A percentile compares a stretch with the other conserved stretches of the same genome.
These are phyloP conservation scores for Beauveria asiatica DNA, from an alignment of 2,329 filamentous ascomycete species.

Conservation along the genomic window DNA sequence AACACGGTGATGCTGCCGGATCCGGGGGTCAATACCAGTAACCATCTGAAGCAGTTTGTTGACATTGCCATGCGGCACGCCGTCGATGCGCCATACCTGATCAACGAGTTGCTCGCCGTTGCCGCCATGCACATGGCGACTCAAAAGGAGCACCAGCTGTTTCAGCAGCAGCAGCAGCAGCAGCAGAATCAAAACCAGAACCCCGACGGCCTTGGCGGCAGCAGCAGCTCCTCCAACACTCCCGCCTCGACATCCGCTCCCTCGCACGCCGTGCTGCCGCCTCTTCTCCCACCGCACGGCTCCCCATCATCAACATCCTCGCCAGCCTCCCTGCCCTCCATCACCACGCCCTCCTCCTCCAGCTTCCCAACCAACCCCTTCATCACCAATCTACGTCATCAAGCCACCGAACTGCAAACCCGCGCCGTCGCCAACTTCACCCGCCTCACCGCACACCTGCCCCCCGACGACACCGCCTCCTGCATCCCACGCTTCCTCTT, in stretches of 20 bases:
- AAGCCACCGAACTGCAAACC: conserved; percentile 37
- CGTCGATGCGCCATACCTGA: conserved; percentile 32
- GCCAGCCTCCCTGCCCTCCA: conserved; percentile 9
- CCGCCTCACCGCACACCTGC: conserved; percentile 17
- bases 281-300: conserved; percentile 2
- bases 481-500: conserved; percentile 37
- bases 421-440: conserved; percentile 33
- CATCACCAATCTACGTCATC: conserved; percentile 22
- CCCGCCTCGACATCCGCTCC: conserved; percentile 14
- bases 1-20: conserved; percentile 18
- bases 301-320: conserved; percentile 14
- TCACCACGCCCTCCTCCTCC: conserved; percentile 8
- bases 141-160: conserved; percentile 17
- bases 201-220: neutral
- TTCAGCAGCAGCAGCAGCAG: neutral
- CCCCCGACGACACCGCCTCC: conserved; percentile 19
- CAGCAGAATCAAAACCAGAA: neutral
- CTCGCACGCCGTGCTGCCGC: conserved; percentile 4
- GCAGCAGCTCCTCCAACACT: conserved; percentile 1
- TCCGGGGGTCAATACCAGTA: conserved; percentile 14
- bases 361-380: neutral
- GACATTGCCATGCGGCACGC: conserved; percentile 25
- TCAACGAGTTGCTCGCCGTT: conserved; percentile 38
- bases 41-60: conserved; percentile 18
- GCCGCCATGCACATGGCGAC: conserved; percentile 30